These are phyloP conservation scores for Gastrolobium bilobum DNA, from an alignment of 306 rosid genomes.

Conservation along the genomic window DNA sequence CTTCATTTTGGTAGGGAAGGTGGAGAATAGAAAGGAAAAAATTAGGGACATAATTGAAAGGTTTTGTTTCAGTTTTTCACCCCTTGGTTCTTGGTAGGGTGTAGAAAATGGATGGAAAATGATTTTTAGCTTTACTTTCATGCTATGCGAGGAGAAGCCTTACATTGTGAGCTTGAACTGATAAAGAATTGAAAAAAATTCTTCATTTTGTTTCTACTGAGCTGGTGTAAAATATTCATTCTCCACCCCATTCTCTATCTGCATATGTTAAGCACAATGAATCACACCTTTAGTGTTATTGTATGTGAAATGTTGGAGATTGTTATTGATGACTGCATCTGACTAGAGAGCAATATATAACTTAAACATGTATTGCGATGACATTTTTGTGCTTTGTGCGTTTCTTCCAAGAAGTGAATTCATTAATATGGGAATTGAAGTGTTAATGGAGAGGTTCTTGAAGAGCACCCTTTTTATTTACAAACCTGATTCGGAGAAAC, in stretches of 20 bases:
- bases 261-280: neutral
- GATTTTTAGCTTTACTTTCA: constrained; percentile 2
- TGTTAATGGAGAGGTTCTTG: neutral
- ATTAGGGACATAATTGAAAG: neutral
- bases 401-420: constrained; percentile 16
- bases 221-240: neutral
- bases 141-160: neutral
- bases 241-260: neutral
- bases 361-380: neutral
- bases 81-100: neutral
- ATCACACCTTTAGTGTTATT: neutral
- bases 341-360: neutral
- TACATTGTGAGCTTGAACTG: neutral
- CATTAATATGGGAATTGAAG: neutral
- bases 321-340: neutral
- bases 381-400: constrained; percentile 8
- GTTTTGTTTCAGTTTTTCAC: neutral
- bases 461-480: neutral
- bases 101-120: neutral
- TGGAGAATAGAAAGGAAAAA: neutral
- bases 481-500: neutral
- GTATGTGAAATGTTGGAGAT: constrained; percentile 8
- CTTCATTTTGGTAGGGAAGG: neutral
- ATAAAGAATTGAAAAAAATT: neutral
- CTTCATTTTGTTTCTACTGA: neutral